These are phyloP conservation scores for Populus hybrid DNA, from an alignment of 441 rosid species.

Conservation along the genomic window DNA sequence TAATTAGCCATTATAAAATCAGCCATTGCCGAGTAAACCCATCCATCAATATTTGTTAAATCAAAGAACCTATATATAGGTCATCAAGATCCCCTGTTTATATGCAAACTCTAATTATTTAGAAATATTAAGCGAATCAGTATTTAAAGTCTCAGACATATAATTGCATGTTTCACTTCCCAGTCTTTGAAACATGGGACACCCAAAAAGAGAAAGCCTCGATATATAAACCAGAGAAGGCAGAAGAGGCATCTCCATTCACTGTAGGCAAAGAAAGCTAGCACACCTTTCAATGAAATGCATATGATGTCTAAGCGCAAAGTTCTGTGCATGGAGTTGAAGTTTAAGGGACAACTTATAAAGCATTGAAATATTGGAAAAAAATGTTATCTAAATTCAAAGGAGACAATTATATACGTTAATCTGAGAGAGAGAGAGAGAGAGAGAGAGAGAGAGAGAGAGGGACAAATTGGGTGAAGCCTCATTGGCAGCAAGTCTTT, in stretches of 20 bases:
- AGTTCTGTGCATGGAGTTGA: not conserved
- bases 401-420: no score
- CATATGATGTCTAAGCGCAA: not conserved
- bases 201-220: not conserved
- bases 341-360: not conserved
- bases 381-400: not conserved
- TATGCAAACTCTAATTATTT: not conserved
- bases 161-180: not conserved
- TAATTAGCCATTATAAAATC: not conserved
- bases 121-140: not conserved
- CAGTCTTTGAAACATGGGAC: not conserved
- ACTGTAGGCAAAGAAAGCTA: not conserved
- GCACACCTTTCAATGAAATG: not conserved
- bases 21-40: not conserved
- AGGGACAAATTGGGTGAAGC: constrained; percentile 64
- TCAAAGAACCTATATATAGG: not conserved
- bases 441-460: not conserved
- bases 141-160: no score
- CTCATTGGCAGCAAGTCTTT: constrained; percentile 78
- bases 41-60: not conserved
- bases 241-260: not conserved
- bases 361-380: not conserved
- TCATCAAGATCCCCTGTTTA: not conserved
- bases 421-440: not conserved
- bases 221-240: not conserved